Conservation (phyloP, 2,329 filamentous ascomycete species). For the Aspergillus aculeatus region DNA sequence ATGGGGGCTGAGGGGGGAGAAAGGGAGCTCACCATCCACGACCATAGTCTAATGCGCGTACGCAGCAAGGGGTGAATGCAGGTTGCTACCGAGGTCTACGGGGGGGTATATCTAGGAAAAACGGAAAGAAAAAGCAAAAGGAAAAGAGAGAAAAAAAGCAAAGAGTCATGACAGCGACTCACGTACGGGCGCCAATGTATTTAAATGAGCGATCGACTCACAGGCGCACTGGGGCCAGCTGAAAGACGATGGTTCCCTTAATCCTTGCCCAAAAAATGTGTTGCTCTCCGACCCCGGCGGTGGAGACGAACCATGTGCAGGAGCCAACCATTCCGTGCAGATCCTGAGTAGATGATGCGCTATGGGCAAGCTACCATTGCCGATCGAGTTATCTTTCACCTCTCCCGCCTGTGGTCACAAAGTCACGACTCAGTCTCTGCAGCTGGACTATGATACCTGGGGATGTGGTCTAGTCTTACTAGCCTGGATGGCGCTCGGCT, state of each 20-base stretch:
- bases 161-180: no score
- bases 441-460: background rate
- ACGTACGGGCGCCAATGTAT: no score
- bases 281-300: background rate
- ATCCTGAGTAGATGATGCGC: background rate
- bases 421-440: background rate
- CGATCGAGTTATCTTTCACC: slow-evolving; percentile 2
- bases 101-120: background rate
- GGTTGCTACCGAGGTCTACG: background rate
- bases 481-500: background rate
- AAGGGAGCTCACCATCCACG: background rate
- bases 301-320: background rate
- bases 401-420: background rate
- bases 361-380: slow-evolving; percentile 2
- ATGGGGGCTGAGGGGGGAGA: no score
- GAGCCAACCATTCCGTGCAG: slow-evolving; percentile 3
- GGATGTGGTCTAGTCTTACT: background rate
- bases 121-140: no score
- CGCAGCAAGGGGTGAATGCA: background rate
- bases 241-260: slow-evolving; percentile 1
- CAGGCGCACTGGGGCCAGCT: background rate
- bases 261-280: slow-evolving; percentile 1
- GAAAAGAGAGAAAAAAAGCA: no score
- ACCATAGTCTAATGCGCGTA: slow-evolving; percentile 1
- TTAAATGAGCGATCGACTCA: no score